Conservation (phyloP, 495 filamentous ascomycete genomes). For the Talaromyces wortmannii region DNA sequence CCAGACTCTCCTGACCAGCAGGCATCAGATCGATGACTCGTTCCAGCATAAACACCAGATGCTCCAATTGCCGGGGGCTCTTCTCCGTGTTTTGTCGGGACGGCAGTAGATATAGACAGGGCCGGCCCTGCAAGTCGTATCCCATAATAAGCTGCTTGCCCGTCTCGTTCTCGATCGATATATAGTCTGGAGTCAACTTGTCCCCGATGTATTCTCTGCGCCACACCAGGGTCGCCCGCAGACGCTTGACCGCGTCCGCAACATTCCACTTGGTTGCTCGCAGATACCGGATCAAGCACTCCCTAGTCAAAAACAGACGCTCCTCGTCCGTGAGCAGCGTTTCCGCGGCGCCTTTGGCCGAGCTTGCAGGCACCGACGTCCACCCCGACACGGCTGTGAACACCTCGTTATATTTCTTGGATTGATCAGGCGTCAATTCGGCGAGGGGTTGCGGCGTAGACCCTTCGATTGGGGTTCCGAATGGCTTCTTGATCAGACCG, state of each 20-base stretch:
- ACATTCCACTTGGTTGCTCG: conserved; percentile 89
- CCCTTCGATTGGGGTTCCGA: conserved; percentile 51
- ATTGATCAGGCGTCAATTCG: conserved; percentile 66
- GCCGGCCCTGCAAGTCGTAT: conserved; percentile 75
- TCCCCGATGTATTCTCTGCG: conserved; percentile 79
- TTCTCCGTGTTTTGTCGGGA: conserved; percentile 86
- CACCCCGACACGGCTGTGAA: conserved; percentile 60
- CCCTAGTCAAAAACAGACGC: conserved; percentile 81
- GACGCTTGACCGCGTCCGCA: conserved; percentile 64
- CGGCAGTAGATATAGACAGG: conserved; percentile 84
- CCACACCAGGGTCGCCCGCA: conserved; percentile 79
- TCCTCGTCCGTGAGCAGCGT: conserved; percentile 71
- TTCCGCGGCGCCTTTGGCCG: conserved; percentile 48
- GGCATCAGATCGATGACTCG: conserved; percentile 81
- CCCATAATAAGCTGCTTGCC: conserved; percentile 89
- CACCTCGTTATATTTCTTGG: conserved; percentile 72
- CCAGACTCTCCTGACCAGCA: conserved; percentile 75
- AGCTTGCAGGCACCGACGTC: conserved; percentile 60
- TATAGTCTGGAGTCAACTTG: conserved; percentile 70
- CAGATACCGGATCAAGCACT: conserved; percentile 88
- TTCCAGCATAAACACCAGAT: conserved; percentile 94
- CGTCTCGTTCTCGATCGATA: conserved; percentile 87
- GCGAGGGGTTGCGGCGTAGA: conserved; percentile 45
- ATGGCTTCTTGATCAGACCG: conserved; percentile 60
- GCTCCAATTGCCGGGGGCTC: conserved; percentile 84